phyloP scores from a whole-genome alignment of 2,329 filamentous ascomycete genomes.

The Paecilomyces variotii region DNA sequence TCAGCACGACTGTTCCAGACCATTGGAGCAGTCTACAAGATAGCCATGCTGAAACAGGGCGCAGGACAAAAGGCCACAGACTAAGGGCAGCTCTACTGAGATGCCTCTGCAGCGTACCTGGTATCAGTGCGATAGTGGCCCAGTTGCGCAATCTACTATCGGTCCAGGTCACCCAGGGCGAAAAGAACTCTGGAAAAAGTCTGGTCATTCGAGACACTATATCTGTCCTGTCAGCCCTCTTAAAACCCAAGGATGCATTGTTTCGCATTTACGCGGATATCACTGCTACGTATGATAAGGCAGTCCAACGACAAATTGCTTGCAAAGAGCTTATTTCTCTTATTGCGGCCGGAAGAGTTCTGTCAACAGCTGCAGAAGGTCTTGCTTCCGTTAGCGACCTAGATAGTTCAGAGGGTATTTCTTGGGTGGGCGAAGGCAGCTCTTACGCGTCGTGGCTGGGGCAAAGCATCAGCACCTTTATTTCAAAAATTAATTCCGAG shows the following conservation, averaged over 20 bases:
- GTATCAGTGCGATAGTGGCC: constrained; percentile 68
- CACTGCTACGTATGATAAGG: constrained; percentile 28
- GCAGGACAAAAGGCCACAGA: constrained; percentile 11
- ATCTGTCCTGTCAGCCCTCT: constrained; percentile 27
- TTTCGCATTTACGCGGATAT: constrained; percentile 40
- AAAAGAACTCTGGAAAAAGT: constrained; percentile 26
- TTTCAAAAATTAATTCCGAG: constrained; percentile 32
- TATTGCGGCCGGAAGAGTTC: constrained; percentile 52
- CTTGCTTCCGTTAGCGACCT: constrained; percentile 30
- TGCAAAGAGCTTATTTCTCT: constrained; percentile 58
- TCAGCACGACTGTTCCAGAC: constrained; percentile 67
- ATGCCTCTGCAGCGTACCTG: constrained; percentile 65
- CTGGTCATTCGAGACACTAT: constrained; percentile 27
- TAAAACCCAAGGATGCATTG: constrained; percentile 39
- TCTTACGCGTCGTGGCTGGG: constrained; percentile 67
- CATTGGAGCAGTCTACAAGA: constrained; percentile 63
- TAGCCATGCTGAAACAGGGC: constrained; percentile 7
- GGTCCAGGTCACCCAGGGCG: constrained; percentile 14
- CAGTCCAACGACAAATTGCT: constrained; percentile 42
- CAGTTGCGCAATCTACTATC: constrained; percentile 55
- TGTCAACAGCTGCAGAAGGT: constrained; percentile 51
- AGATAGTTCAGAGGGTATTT: constrained; percentile 14
- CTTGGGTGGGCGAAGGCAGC: constrained; percentile 59
- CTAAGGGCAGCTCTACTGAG: constrained; percentile 44
- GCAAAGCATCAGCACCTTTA: constrained; percentile 47